Conservation (phyloP, 208 protist genomes). For the Crithidia expoeki region DNA sequence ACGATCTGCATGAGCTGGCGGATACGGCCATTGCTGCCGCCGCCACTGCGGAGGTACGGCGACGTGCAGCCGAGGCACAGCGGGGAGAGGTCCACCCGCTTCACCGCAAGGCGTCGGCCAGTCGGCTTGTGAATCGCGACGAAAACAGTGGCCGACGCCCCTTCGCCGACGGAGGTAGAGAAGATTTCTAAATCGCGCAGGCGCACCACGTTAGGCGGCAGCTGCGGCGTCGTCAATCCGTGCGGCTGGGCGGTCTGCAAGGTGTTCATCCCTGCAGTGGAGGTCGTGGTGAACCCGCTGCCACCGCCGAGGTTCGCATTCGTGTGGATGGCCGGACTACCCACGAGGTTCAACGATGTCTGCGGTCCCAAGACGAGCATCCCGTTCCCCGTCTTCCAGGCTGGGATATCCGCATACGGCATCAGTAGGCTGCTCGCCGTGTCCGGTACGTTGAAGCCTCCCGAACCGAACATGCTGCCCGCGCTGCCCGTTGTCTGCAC, state of each 20-base stretch:
- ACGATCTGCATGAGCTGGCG: conserved; percentile 75
- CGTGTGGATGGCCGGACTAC: conserved; percentile 17
- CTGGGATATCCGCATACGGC: conserved; percentile 43
- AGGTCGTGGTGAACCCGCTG: conserved; percentile 2
- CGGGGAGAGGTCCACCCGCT: conserved; percentile 75
- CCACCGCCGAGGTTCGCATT: conserved; percentile 6
- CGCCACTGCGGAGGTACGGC: conserved; percentile 25
- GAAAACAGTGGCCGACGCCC: conserved; percentile 78
- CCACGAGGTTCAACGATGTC: neutral
- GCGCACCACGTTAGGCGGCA: conserved; percentile 57
- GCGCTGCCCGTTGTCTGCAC: conserved; percentile 9
- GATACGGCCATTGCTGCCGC: conserved; percentile 30
- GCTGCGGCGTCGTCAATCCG: neutral
- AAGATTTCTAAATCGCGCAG: conserved; percentile 64
- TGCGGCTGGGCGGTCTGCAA: neutral
- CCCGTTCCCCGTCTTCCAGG: conserved; percentile 19
- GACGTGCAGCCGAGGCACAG: conserved; percentile 43
- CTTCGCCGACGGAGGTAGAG: conserved; percentile 50
- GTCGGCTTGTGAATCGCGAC: conserved; percentile 73
- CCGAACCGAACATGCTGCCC: conserved; percentile 5
- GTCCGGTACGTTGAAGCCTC: conserved; percentile 12
- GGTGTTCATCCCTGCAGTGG: conserved; percentile 12
- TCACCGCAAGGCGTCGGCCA: conserved; percentile 72
- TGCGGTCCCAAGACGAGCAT: conserved; percentile 14
- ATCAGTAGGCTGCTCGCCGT: conserved; percentile 38